Conservation (phyloP, 306 rosid species). For the Medicago truncatula region MtrunA17r5.0-ANR NC_053043.1:10475001-10475500, state of each 20-base stretch:
- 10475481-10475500: conserved; percentile 9
- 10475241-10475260: conserved; percentile 25
- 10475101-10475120: conserved; percentile 10
- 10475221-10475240: conserved; percentile 23
- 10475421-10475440: background rate
- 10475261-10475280: conserved; percentile 25
- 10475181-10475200: conserved; percentile 95
- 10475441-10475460: background rate
- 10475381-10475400: conserved; percentile 6
- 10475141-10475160: conserved; percentile 98
- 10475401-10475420: background rate
- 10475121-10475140: conserved; percentile 77
- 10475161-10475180: conserved; percentile 96
- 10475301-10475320: background rate
- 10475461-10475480: background rate
- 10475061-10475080: conserved; percentile 39
- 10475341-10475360: conserved; percentile 15
- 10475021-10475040: conserved; percentile 17
- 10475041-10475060: conserved; percentile 32
- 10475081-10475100: conserved; percentile 36
- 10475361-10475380: conserved; percentile 10
- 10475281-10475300: background rate
- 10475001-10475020: conserved; percentile 34
- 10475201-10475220: conserved; percentile 39
- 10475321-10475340: background rate